Evolutionary conservation across 495 filamentous ascomycete genomes (phyloP), one percentile per base, ranked within the genome.

Genomic region (Annulohypoxylon nitens): DNA sequence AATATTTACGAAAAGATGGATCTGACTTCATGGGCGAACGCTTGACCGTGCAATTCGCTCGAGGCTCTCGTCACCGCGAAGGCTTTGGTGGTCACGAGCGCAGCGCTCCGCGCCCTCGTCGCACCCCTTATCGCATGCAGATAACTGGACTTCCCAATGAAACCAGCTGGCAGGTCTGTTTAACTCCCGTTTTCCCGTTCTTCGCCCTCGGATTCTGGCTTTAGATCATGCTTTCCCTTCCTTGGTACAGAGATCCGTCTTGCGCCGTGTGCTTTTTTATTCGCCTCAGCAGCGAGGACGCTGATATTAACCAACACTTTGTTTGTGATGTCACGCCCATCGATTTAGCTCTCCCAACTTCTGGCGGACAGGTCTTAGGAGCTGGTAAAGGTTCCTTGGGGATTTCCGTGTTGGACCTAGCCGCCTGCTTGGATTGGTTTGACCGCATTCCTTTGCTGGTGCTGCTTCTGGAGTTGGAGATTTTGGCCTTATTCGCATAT

Each of bases 111-210:
- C 94, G 97, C 76, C 95, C 96, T 45, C 90, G 96, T 73, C 95
- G 96, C 79, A 99, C 97, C 75, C 90, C 93, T 67, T 93, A 92
- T 81, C 93, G 96, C 79, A 98, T 99, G 96, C 90, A 94, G 82
- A 95, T 99, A 76, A 92, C 93, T 88, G 95, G 94, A 85, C 94
- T 99, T 84, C 95, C 95, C 78, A 88, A 88, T 83, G 97, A 98
- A 87, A 98, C 97, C 86, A 97, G 94, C 89, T 99, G 96, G 96
- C 96, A 99, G 96, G 96, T 99, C 92, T 97, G 96, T 93, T 91
- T 79, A 83, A 70, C 75, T 73, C 77, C 77, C 77, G 81, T 84
- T 85, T 81, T 82, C 85, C 86, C 84, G 85, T 89, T 87, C 81
- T 80, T 84, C 85, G 77, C 79, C 77, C 81, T 75, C 80, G 83